These are phyloP conservation scores for Emergomyces africanus DNA, from an alignment of 2,329 filamentous ascomycete species.

Conservation along the genomic window DNA sequence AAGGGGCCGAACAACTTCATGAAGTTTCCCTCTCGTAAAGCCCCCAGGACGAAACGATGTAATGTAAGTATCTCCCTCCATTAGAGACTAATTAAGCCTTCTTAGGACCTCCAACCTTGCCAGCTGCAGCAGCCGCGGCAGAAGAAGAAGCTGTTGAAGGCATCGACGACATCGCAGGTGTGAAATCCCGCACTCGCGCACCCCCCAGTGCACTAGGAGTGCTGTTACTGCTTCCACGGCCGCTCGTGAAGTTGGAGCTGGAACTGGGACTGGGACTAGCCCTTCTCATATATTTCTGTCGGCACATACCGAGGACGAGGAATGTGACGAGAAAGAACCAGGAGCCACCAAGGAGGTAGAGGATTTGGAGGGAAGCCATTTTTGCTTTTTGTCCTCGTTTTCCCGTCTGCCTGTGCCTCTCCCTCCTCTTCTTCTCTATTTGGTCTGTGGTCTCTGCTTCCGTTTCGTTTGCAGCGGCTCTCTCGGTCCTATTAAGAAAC, in stretches of 20 bases:
- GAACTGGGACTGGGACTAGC: background rate
- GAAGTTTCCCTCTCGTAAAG: background rate
- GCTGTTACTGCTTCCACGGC: background rate
- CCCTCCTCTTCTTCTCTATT: background rate
- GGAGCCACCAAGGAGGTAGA: slow-evolving; percentile 10
- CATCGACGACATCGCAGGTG: background rate
- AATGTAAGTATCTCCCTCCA: background rate
- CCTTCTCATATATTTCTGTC: slow-evolving; percentile 7
- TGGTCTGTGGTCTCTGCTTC: background rate
- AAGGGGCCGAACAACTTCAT: background rate
- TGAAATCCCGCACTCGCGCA: background rate
- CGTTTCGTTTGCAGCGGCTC: background rate
- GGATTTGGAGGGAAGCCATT: slow-evolving; percentile 10
- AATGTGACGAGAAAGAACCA: slow-evolving; percentile 12
- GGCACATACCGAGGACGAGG: slow-evolving; percentile 12
- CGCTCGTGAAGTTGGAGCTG: background rate
- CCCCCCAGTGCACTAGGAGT: background rate
- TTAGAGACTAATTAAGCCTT: slow-evolving; percentile 4
- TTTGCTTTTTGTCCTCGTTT: background rate
- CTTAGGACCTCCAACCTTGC: slow-evolving; percentile 9
- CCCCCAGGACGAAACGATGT: background rate
- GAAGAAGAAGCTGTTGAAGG: background rate
- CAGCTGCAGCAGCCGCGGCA: background rate
- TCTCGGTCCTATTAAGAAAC: background rate
- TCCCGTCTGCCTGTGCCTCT: background rate